Evolutionary conservation across 768 basidiomycete species (phyloP).

Genomic region (Calvatia gigantea): DNA sequence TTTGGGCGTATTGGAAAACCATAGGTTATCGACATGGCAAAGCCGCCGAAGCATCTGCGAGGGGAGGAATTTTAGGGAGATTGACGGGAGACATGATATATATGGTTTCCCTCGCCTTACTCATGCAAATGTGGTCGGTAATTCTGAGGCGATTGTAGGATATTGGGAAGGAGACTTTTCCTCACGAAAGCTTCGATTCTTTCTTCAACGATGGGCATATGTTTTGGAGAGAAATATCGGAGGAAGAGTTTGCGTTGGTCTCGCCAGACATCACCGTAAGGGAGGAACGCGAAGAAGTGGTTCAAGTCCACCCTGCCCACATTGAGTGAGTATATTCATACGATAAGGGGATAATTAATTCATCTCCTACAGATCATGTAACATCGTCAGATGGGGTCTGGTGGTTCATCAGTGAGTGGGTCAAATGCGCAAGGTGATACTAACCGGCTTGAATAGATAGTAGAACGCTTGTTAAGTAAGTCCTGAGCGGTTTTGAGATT

Average conservation of each 20-base stretch:
- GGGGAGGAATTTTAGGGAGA: neutral
- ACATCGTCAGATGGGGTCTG: neutral
- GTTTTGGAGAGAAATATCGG: neutral
- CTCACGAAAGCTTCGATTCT: neutral
- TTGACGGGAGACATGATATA: no score
- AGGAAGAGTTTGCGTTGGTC: constrained; percentile 7
- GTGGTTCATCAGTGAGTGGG: neutral
- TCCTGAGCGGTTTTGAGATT: neutral
- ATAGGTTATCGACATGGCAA: neutral
- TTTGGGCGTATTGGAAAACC: neutral
- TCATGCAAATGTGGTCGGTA: neutral
- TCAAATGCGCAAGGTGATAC: no score
- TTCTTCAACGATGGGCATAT: neutral
- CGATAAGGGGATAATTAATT: neutral
- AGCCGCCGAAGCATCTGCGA: neutral
- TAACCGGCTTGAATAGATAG: neutral
- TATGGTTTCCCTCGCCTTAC: no score
- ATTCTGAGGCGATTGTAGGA: neutral
- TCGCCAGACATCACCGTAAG: constrained; percentile 3
- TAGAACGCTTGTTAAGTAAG: neutral
- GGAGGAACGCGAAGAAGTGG: neutral
- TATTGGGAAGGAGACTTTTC: neutral
- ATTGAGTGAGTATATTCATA: neutral
- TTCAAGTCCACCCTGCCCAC: neutral
- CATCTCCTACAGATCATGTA: neutral